These are phyloP conservation scores for Plasmodium blacklocki DNA, from an alignment of 169 alveolate species.

Conservation along the genomic window DNA sequence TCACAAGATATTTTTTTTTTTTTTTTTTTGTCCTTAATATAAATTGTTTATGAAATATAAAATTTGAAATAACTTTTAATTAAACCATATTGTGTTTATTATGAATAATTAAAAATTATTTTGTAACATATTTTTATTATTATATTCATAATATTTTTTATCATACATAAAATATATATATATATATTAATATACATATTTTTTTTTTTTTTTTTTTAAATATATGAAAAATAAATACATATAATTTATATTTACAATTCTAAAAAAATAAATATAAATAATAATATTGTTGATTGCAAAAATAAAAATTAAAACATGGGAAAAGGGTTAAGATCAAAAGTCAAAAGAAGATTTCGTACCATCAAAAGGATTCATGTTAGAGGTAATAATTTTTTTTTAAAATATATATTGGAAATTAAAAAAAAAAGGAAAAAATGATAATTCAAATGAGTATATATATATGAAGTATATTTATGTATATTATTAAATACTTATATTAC, in stretches of 20 bases:
- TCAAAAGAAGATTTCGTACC: constrained; percentile 85
- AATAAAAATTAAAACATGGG: constrained; percentile 75
- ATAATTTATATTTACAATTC: not conserved
- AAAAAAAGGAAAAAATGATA: not conserved
- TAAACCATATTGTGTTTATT: too few relatives aligned
- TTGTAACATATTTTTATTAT: too few relatives aligned
- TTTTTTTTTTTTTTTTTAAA: not conserved
- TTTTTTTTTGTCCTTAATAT: too few relatives aligned
- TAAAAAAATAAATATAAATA: not conserved
- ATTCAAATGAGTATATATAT: constrained; percentile 80
- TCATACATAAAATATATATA: not conserved
- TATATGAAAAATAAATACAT: not conserved
- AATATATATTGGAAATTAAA: not conserved
- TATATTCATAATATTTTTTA: not conserved
- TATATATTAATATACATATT: not conserved
- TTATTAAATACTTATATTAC: not conserved
- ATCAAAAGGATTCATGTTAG: constrained; percentile 83
- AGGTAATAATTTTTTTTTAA: constrained; percentile 70
- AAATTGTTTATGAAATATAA: too few relatives aligned
- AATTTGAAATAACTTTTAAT: too few relatives aligned
- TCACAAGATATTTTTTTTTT: too few relatives aligned
- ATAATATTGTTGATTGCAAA: not conserved
- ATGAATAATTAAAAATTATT: too few relatives aligned
- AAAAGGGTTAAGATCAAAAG: constrained; percentile 87
- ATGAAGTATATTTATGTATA: constrained; percentile 77